Evolutionary conservation across 208 protist species (phyloP).

Genomic region (Porcisia hertigi): DNA sequence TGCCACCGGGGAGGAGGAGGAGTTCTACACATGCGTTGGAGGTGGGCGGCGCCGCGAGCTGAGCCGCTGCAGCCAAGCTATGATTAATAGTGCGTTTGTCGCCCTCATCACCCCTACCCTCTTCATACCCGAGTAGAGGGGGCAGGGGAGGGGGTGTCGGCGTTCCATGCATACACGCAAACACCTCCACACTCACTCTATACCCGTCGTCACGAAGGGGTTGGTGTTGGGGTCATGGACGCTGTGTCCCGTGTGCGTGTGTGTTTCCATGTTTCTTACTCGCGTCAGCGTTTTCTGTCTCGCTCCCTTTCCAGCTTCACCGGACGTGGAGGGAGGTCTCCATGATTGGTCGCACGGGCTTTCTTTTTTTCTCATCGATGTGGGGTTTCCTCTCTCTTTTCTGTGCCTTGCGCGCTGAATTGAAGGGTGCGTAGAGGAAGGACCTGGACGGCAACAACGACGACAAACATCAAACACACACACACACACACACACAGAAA

Average conservation of each 20-base stretch:
- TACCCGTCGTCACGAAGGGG: not conserved
- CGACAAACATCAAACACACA: too few relatives aligned
- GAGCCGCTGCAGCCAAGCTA: slow-evolving; percentile 43
- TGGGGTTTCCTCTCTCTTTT: too few relatives aligned
- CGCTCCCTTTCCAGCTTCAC: not conserved
- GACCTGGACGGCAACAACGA: too few relatives aligned
- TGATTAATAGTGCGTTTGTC: slow-evolving; percentile 78
- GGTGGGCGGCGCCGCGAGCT: slow-evolving; percentile 49
- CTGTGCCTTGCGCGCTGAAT: too few relatives aligned
- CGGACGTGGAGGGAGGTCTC: not conserved
- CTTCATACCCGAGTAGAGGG: slow-evolving; percentile 29
- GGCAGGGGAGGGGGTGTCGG: not conserved
- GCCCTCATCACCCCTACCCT: slow-evolving; percentile 66
- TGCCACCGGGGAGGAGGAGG: slow-evolving; percentile 2
- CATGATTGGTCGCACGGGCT: not conserved
- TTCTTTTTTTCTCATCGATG: not conserved
- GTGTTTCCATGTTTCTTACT: not conserved
- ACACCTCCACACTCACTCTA: not conserved
- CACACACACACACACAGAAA: not conserved
- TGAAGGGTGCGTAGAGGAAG: too few relatives aligned
- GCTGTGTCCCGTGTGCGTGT: not conserved
- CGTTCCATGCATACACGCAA: not conserved
- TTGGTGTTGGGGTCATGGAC: not conserved
- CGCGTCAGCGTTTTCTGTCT: not conserved
- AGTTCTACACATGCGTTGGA: slow-evolving; percentile 21